Evolutionary conservation across 805 yeast genomes (phyloP).

Genomic region (Saccharomycopsis sp.): DNA sequence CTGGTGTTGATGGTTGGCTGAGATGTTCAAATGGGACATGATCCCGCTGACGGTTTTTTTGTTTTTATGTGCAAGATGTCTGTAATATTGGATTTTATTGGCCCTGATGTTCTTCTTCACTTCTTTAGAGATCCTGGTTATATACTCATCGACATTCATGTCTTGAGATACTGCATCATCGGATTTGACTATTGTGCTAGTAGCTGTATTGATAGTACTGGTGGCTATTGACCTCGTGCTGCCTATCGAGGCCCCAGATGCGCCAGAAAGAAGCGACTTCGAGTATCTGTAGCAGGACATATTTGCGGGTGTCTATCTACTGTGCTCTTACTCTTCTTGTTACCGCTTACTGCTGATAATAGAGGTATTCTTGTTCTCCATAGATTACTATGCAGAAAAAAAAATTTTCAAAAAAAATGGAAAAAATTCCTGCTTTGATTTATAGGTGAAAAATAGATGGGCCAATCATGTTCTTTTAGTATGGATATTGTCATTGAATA

Average conservation of each 20-base stretch:
- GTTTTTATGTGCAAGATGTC: background rate
- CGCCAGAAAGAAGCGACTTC: background rate
- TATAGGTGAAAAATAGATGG: background rate
- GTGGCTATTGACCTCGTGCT: background rate
- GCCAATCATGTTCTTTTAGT: background rate
- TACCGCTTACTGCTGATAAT: no score
- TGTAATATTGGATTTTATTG: background rate
- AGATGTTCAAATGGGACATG: background rate
- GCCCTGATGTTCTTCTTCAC: background rate
- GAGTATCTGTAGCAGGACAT: background rate
- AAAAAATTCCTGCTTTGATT: background rate
- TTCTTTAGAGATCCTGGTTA: background rate
- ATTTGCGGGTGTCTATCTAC: background rate
- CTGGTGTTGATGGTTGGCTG: background rate
- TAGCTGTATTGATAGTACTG: background rate
- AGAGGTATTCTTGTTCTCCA: no score
- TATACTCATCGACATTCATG: background rate
- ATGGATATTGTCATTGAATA: background rate
- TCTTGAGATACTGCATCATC: background rate
- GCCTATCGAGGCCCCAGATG: background rate
- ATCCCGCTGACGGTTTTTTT: background rate
- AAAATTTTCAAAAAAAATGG: background rate
- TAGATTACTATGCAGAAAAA: background rate
- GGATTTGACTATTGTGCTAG: background rate
- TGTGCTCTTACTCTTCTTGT: no score